These are phyloP conservation scores for Haematococcus lacustris DNA, from an alignment of 139 green algal genomes.

Conservation along the genomic window DNA sequence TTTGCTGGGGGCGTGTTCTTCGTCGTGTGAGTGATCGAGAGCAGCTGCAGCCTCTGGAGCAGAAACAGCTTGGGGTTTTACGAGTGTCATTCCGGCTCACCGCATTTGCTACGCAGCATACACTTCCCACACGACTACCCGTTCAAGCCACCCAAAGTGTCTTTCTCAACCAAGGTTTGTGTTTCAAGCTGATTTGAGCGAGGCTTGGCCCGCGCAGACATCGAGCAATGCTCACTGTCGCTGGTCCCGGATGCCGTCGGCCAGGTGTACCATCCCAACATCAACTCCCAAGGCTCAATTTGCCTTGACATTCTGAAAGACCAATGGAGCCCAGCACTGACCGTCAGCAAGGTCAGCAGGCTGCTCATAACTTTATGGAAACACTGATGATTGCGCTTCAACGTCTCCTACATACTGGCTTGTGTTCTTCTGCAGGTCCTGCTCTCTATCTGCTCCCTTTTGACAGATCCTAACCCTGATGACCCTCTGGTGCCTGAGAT, in stretches of 20 bases:
- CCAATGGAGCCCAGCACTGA: constrained; percentile 94
- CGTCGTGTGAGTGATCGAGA: constrained; percentile 51
- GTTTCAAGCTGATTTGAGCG: no score
- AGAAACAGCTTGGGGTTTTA: neutral
- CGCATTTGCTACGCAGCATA: constrained; percentile 43
- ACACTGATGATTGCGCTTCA: no score
- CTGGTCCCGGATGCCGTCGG: no score
- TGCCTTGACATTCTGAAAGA: constrained; percentile 99
- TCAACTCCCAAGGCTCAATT: constrained; percentile 94
- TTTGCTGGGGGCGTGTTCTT: constrained; percentile 95
- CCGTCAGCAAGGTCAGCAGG: constrained; percentile 91
- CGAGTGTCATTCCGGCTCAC: neutral
- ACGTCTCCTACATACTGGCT: no score
- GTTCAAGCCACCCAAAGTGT: constrained; percentile 95
- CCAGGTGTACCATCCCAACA: constrained; percentile 94
- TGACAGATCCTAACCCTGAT: constrained; percentile 98
- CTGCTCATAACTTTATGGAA: no score
- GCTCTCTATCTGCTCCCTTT: constrained; percentile 92
- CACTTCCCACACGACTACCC: constrained; percentile 75
- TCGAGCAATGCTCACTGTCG: no score
- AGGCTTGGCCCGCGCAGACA: no score
- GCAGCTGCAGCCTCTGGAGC: no score
- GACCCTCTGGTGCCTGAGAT: constrained; percentile 98
- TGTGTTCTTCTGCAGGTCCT: constrained; percentile 78
- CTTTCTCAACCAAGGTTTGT: constrained; percentile 89